Evolutionary conservation across 805 yeast species (phyloP).

Genomic region (Lachancea sp.): DNA sequence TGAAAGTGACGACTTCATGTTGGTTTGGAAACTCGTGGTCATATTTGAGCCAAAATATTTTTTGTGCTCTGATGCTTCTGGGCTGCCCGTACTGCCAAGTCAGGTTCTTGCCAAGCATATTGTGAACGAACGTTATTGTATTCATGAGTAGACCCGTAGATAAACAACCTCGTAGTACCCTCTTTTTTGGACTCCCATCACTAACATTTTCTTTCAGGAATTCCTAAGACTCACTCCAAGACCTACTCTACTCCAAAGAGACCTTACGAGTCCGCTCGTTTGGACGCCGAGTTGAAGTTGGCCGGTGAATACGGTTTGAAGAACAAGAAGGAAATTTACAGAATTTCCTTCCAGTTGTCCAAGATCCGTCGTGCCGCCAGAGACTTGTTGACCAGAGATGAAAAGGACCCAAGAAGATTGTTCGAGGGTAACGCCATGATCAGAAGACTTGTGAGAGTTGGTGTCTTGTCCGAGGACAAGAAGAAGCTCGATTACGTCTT

Average conservation of each 20-base stretch:
- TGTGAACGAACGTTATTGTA: background rate
- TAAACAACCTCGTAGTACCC: constrained; percentile 6
- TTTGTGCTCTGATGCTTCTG: no score
- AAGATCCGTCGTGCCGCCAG: constrained; percentile 99
- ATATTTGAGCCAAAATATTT: no score
- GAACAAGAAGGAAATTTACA: constrained; percentile 99
- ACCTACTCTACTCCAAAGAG: constrained; percentile 99
- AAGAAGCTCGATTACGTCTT: constrained; percentile 99
- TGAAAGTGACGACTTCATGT: background rate
- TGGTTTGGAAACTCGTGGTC: background rate
- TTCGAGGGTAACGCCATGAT: constrained; percentile 99
- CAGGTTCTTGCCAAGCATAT: background rate
- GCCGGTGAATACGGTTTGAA: constrained; percentile 99
- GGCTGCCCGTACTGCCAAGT: background rate
- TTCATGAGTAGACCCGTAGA: constrained; percentile 11
- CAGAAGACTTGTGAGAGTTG: constrained; percentile 98
- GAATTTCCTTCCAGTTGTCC: constrained; percentile 98
- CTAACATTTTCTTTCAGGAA: constrained; percentile 49
- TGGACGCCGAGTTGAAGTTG: constrained; percentile 97
- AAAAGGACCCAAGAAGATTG: constrained; percentile 99
- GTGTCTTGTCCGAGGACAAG: constrained; percentile 98
- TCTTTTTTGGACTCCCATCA: constrained; percentile 1
- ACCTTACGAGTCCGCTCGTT: constrained; percentile 99
- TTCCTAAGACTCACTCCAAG: constrained; percentile 99
- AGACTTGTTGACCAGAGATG: constrained; percentile 99